phyloP scores from a whole-genome alignment of 352 stramenopile species.

The Phytopythium kandeliae region DNA sequence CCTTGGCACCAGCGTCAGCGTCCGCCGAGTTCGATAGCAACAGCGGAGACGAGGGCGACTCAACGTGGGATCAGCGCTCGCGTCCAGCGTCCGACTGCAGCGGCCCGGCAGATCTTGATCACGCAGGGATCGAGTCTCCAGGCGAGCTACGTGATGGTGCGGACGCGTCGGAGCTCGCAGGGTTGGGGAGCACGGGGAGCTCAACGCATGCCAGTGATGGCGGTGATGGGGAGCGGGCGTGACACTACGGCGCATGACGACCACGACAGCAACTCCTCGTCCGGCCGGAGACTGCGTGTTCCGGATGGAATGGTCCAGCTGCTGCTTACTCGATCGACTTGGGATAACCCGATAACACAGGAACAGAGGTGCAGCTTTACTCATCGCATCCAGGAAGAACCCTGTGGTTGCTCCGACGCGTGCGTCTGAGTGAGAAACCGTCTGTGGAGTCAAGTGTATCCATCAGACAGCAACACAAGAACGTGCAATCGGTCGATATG shows the following conservation, averaged over 20 bases:
- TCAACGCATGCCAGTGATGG: not conserved
- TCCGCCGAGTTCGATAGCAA: not conserved
- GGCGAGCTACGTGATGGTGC: not conserved
- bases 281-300: not conserved
- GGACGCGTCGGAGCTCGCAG: not conserved
- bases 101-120: not conserved
- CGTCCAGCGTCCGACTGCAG: not conserved
- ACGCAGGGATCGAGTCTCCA: not conserved
- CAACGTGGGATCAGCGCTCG: not conserved
- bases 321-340: constrained; percentile 56
- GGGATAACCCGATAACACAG: constrained; percentile 9
- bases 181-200: not conserved
- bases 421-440: not conserved
- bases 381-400: constrained; percentile 2
- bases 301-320: constrained; percentile 31
- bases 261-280: not conserved
- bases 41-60: not conserved
- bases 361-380: constrained; percentile 6
- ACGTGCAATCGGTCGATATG: not conserved
- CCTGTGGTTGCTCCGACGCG: not conserved
- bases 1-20: not conserved
- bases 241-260: not conserved
- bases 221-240: not conserved
- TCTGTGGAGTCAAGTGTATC: not conserved
- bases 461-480: not conserved